Conservation (phyloP, 192 early-diverging fungal species). For the Mortierella claussenii region DNA sequence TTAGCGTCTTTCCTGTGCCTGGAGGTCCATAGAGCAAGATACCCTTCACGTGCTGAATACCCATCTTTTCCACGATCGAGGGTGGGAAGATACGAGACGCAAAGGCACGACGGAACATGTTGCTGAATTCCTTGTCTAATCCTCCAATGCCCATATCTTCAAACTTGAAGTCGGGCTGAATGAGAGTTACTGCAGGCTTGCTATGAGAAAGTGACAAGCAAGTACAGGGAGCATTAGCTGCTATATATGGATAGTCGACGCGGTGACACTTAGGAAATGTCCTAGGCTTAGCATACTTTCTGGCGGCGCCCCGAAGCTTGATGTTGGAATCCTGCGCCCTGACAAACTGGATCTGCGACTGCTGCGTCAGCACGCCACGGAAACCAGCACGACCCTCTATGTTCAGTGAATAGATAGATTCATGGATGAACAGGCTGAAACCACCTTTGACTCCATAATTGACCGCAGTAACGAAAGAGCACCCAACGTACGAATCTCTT, state of each 20-base stretch:
- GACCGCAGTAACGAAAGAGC: background rate
- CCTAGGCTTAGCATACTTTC: conserved; percentile 61
- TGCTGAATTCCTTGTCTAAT: conserved; percentile 91
- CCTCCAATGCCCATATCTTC: conserved; percentile 99
- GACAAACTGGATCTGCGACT: conserved; percentile 75
- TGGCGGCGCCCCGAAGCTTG: conserved; percentile 72
- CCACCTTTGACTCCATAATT: background rate
- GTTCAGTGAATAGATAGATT: background rate
- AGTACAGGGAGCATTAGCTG: too few species aligned
- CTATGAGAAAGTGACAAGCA: too few species aligned
- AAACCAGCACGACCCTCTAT: conserved; percentile 13
- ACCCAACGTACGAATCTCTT: conserved; percentile 22
- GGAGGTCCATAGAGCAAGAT: conserved; percentile 92
- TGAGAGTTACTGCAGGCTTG: conserved; percentile 75
- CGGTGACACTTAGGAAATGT: too few species aligned
- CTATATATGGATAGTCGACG: too few species aligned
- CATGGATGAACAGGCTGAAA: background rate
- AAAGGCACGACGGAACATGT: conserved; percentile 97
- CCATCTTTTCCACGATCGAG: conserved; percentile 89
- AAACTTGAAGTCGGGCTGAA: conserved; percentile 96
- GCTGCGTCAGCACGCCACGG: conserved; percentile 80
- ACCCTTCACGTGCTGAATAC: conserved; percentile 98
- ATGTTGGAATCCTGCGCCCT: conserved; percentile 81
- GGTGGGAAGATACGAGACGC: conserved; percentile 97
- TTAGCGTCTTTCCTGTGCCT: conserved; percentile 97